A percentile compares a stretch with the other conserved stretches of the same genome.
Evolutionary conservation across 2,329 filamentous ascomycete genomes (phyloP).

Genomic region (Calonectria hawksworthii): DNA sequence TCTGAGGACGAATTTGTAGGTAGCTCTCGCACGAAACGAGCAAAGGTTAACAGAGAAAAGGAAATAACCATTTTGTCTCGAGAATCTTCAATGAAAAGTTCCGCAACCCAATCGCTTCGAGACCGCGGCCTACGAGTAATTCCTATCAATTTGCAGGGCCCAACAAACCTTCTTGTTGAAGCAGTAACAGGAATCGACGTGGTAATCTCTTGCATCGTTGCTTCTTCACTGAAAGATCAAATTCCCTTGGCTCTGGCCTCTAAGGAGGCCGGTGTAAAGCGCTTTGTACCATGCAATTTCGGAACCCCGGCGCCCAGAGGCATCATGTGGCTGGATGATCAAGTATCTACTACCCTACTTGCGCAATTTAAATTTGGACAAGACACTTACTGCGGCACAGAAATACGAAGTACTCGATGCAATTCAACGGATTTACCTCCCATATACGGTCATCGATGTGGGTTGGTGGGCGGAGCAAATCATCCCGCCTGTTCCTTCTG

Average conservation of each 20-base stretch:
- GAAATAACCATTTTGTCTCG: slow-evolving; percentile 17
- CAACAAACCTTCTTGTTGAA: neutral
- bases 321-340: neutral
- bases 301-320: neutral
- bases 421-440: neutral
- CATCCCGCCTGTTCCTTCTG: neutral
- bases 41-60: neutral
- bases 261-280: slow-evolving; percentile 18
- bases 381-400: neutral
- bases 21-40: neutral
- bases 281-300: slow-evolving; percentile 22
- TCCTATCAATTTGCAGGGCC: neutral
- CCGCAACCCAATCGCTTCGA: neutral
- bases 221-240: neutral
- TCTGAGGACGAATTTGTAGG: neutral
- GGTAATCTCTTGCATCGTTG: slow-evolving; percentile 5
- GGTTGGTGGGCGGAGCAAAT: neutral
- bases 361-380: neutral
- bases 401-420: neutral
- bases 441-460: neutral
- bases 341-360: neutral
- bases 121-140: slow-evolving; percentile 2
- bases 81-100: slow-evolving; percentile 4
- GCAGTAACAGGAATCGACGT: slow-evolving; percentile 12
- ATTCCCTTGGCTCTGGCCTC: slow-evolving; percentile 17